Percentiles rank a stretch among this genome's conserved stretches.
These are phyloP conservation scores for Suillus spraguei DNA, from an alignment of 768 basidiomycete genomes.

Conservation along the genomic window DNA sequence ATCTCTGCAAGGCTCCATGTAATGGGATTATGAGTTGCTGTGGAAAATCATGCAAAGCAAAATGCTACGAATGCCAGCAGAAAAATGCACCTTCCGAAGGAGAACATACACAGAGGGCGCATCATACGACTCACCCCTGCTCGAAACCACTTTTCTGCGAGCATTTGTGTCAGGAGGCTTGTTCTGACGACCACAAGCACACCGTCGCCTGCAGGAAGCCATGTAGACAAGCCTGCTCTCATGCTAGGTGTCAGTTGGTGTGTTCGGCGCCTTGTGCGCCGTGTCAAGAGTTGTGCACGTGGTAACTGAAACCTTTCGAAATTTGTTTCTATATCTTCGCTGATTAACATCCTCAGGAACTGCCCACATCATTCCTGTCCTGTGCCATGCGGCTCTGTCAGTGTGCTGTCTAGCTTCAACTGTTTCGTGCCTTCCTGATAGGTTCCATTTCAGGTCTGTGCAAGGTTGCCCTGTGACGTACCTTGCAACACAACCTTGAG, in stretches of 20 bases:
- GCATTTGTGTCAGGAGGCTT: conserved; percentile 51
- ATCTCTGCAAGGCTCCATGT: conserved; percentile 47
- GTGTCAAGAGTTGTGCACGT: conserved; percentile 63
- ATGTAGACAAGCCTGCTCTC: conserved; percentile 58
- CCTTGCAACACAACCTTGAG: conserved; percentile 48
- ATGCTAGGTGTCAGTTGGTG: conserved; percentile 47
- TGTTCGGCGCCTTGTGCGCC: conserved; percentile 63
- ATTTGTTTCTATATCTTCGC: not conserved
- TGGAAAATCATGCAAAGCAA: conserved; percentile 47
- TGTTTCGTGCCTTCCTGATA: conserved; percentile 4
- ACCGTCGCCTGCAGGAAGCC: conserved; percentile 43
- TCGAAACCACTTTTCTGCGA: conserved; percentile 54
- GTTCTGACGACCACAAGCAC: conserved; percentile 54
- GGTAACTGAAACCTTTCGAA: conserved; percentile 34
- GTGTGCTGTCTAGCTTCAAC: conserved; percentile 24
- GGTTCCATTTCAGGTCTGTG: conserved; percentile 50
- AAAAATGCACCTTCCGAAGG: conserved; percentile 9
- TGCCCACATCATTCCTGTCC: conserved; percentile 60
- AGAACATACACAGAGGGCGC: conserved; percentile 21
- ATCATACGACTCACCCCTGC: conserved; percentile 52
- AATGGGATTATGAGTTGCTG: conserved; percentile 53
- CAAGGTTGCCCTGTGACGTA: conserved; percentile 62
- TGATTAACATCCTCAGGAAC: conserved; percentile 34
- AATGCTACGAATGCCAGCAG: conserved; percentile 52
- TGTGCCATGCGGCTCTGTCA: conserved; percentile 69